A percentile compares a stretch with the other conserved stretches of the same genome.
phyloP scores from a whole-genome alignment of 2,329 filamentous ascomycete species.

The Aspergillus tamarii region DNA sequence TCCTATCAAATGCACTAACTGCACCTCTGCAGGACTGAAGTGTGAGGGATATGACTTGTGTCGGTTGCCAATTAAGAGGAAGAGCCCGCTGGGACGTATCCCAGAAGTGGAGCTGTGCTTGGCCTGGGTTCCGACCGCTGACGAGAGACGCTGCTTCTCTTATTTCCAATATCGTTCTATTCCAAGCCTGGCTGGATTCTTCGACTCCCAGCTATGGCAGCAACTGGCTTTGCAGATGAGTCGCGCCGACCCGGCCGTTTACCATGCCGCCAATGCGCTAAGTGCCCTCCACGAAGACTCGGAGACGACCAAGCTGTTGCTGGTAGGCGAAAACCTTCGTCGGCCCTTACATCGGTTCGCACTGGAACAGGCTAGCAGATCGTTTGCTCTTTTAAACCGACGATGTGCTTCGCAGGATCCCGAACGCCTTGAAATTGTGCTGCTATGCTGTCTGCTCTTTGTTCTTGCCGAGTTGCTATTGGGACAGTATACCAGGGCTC shows the following conservation, averaged over 20 bases:
- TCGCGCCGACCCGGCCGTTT: slow-evolving; percentile 9
- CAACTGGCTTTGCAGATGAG: slow-evolving; percentile 6
- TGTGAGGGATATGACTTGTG: slow-evolving; percentile 11
- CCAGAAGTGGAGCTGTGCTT: background rate
- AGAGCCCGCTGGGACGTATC: background rate
- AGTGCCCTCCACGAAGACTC: slow-evolving; percentile 13
- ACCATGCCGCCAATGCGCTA: slow-evolving; percentile 10
- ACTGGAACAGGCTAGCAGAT: background rate
- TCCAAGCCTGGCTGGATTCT: slow-evolving; percentile 1
- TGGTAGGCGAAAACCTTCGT: background rate
- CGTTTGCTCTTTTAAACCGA: background rate
- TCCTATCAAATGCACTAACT: slow-evolving; percentile 8
- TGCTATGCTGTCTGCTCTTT: background rate
- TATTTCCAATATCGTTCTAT: slow-evolving; percentile 9
- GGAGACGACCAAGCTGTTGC: slow-evolving; percentile 3
- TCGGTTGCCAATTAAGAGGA: background rate
- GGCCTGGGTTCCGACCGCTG: slow-evolving; percentile 3
- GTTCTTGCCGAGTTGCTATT: background rate
- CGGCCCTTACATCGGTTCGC: background rate
- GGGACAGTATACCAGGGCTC: background rate
- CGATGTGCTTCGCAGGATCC: background rate
- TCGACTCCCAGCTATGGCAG: slow-evolving; percentile 13
- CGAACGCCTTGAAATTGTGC: background rate
- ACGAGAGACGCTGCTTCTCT: slow-evolving; percentile 7
- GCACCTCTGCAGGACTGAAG: background rate